phyloP scores from a whole-genome alignment of 2,329 filamentous ascomycete genomes.

The Thelonectria discophora region DNA sequence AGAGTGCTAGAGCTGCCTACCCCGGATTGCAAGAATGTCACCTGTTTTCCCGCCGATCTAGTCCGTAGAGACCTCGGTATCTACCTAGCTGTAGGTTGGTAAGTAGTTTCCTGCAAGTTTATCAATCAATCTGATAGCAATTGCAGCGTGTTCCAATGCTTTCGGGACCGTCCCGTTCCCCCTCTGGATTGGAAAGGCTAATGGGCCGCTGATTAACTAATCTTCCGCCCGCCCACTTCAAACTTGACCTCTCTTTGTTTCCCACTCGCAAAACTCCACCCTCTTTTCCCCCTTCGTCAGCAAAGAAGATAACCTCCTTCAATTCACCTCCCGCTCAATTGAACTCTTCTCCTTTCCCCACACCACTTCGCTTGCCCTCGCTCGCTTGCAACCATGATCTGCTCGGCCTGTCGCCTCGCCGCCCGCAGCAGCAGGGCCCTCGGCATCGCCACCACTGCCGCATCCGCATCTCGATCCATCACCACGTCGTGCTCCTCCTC shows the following conservation, averaged over 20 bases:
- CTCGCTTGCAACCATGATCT: constrained; percentile 33
- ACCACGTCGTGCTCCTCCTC: neutral
- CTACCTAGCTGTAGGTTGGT: no score
- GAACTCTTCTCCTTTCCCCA: neutral
- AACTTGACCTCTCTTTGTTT: neutral
- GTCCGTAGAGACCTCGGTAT: no score
- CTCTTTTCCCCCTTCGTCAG: neutral
- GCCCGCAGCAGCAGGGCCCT: constrained; percentile 21
- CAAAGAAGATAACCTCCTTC: neutral
- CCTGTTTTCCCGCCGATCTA: no score
- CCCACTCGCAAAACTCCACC: constrained; percentile 4
- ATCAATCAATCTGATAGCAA: no score
- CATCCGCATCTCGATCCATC: constrained; percentile 18
- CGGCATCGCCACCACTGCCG: constrained; percentile 21
- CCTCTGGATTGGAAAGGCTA: neutral
- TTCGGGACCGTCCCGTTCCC: neutral
- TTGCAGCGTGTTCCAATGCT: no score
- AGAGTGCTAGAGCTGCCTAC: no score
- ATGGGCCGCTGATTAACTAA: constrained; percentile 20
- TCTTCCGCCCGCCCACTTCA: constrained; percentile 1
- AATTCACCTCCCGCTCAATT: neutral
- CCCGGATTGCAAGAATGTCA: no score
- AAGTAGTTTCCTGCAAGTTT: no score
- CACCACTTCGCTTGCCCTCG: no score
- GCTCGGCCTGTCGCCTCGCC: constrained; percentile 39